A percentile compares a stretch with the other conserved stretches of the same genome.
Evolutionary conservation across 805 yeast genomes (phyloP).

Genomic region (Hanseniaspora jakobsenii): DNA sequence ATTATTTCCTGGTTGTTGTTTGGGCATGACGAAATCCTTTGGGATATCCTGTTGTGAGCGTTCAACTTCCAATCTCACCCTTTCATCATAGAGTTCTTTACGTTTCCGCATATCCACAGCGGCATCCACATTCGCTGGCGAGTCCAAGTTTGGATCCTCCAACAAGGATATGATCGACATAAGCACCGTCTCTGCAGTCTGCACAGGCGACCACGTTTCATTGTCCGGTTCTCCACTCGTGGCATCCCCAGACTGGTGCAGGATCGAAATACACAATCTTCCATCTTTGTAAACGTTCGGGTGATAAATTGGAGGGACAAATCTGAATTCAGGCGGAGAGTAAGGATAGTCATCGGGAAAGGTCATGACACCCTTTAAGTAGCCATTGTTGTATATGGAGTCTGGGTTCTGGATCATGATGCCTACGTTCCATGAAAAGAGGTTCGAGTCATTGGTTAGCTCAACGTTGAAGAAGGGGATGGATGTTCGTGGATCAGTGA

Average conservation of each 20-base stretch:
- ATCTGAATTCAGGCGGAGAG: conserved; percentile 83
- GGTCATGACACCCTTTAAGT: conserved; percentile 84
- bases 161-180: conserved; percentile 80
- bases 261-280: conserved; percentile 77
- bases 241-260: conserved; percentile 85
- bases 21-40: conserved; percentile 44
- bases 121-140: conserved; percentile 96
- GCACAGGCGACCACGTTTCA: conserved; percentile 91
- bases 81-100: conserved; percentile 60
- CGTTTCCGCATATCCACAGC: conserved; percentile 79
- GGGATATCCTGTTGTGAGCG: conserved; percentile 79
- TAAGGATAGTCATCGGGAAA: conserved; percentile 88
- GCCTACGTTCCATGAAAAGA: conserved; percentile 69
- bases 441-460: conserved; percentile 46
- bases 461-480: conserved; percentile 61
- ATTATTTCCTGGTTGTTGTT: background rate
- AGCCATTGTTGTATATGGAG: conserved; percentile 87
- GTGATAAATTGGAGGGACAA: conserved; percentile 86
- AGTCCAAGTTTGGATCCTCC: conserved; percentile 84
- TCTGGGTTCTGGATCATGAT: conserved; percentile 84
- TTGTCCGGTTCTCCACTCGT: conserved; percentile 78
- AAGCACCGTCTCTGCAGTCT: conserved; percentile 81
- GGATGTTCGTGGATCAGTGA: conserved; percentile 83
- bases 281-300: conserved; percentile 95
- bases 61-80: conserved; percentile 71